These are phyloP conservation scores for Tuber calosporum DNA, from an alignment of 495 filamentous ascomycete species.

Conservation along the genomic window DNA sequence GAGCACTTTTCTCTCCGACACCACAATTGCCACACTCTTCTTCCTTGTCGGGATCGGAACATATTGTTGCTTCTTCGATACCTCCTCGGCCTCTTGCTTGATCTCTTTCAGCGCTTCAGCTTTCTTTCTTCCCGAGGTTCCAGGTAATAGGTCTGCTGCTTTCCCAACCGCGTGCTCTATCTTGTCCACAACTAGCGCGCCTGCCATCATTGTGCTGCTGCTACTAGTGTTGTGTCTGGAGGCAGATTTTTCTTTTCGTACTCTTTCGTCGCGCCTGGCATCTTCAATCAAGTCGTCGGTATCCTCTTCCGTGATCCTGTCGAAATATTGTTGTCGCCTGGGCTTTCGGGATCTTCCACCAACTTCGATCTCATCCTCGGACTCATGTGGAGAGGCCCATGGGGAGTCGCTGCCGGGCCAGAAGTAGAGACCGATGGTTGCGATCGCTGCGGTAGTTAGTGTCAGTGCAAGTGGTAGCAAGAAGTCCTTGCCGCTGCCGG, in stretches of 20 bases:
- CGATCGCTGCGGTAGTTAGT: slow-evolving; percentile 37
- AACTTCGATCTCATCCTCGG: slow-evolving; percentile 11
- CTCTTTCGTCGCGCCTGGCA: slow-evolving; percentile 26
- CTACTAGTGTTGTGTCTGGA: background rate
- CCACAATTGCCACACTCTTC: slow-evolving; percentile 30
- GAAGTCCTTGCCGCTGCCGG: slow-evolving; percentile 17
- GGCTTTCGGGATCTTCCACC: slow-evolving; percentile 7
- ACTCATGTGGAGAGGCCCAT: slow-evolving; percentile 25
- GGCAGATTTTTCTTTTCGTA: background rate
- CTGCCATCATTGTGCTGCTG: slow-evolving; percentile 12
- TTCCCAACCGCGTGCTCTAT: slow-evolving; percentile 13
- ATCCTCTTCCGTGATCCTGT: slow-evolving; percentile 38
- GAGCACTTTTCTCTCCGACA: slow-evolving; percentile 32
- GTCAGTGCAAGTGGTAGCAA: slow-evolving; percentile 38
- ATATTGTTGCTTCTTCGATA: slow-evolving; percentile 23
- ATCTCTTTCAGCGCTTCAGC: slow-evolving; percentile 11
- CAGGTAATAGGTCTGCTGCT: slow-evolving; percentile 17
- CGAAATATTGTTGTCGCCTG: slow-evolving; percentile 11
- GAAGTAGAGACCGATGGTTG: slow-evolving; percentile 37
- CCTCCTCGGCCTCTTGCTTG: slow-evolving; percentile 22
- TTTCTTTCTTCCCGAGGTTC: slow-evolving; percentile 1
- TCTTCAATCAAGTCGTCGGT: slow-evolving; percentile 39
- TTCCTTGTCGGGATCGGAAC: slow-evolving; percentile 24
- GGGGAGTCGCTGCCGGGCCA: slow-evolving; percentile 34
- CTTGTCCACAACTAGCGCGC: slow-evolving; percentile 13